These are phyloP conservation scores for Agarophyton chilense DNA, from an alignment of 23 red algal species.

Conservation along the genomic window DNA sequence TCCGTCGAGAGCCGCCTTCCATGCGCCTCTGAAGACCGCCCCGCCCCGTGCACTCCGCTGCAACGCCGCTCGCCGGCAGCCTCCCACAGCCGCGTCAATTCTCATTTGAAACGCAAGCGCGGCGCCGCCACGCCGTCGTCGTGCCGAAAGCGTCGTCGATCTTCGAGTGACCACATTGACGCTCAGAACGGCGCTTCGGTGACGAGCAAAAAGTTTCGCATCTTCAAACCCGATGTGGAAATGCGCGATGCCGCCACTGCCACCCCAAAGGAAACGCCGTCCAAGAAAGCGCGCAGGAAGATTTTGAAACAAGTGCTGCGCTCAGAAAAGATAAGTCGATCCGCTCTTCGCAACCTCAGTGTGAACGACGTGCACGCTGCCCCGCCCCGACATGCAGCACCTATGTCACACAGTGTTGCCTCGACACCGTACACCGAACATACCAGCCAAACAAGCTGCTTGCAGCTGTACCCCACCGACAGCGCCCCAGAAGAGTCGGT, in stretches of 20 bases:
- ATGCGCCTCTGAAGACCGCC: too few species aligned
- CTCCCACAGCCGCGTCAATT: too few species aligned
- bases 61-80: too few species aligned
- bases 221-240: conserved; percentile 7
- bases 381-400: not conserved
- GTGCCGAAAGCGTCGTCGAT: too few species aligned
- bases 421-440: not conserved
- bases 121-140: too few species aligned
- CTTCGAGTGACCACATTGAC: too few species aligned
- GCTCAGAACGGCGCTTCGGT: too few species aligned
- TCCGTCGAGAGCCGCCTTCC: too few species aligned
- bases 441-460: not conserved
- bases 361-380: not conserved
- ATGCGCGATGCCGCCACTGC: not conserved
- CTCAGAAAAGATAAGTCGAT: not conserved
- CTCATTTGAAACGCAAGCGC: too few species aligned
- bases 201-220: not conserved
- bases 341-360: not conserved
- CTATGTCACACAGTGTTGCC: not conserved
- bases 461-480: not conserved
- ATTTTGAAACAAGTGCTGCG: not conserved
- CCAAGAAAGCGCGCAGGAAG: not conserved
- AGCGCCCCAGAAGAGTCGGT: not conserved
- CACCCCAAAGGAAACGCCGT: not conserved
- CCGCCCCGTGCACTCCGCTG: too few species aligned